A percentile compares a stretch with the other conserved stretches of the same genome.
These are phyloP conservation scores for Boeremia exigua DNA, from an alignment of 2,329 filamentous ascomycete genomes.

Conservation along the genomic window DNA sequence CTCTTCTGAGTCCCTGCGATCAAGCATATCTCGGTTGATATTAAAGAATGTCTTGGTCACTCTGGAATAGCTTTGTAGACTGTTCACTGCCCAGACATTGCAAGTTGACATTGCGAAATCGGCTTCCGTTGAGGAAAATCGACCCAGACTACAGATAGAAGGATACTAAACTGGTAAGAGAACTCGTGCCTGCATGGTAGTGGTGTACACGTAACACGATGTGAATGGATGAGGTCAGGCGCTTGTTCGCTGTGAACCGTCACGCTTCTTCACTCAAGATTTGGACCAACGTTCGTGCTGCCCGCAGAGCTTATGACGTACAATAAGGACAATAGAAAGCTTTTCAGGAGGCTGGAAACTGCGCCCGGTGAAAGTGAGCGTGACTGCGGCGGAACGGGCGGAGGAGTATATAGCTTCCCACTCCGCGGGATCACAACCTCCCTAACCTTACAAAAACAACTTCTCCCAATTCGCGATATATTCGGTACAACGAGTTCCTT, in stretches of 20 bases:
- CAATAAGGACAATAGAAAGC: background rate
- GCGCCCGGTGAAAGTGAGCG: constrained; percentile 19
- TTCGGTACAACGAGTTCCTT: background rate
- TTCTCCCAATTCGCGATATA: background rate
- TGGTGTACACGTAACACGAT: background rate
- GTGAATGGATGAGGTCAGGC: constrained; percentile 2
- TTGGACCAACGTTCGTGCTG: background rate
- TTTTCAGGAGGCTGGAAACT: background rate
- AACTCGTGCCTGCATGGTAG: background rate
- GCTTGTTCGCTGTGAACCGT: background rate
- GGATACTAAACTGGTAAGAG: too few relatives aligned
- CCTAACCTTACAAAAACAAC: constrained; percentile 15
- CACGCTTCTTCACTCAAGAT: constrained; percentile 1
- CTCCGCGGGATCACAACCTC: constrained; percentile 4
- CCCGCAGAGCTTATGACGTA: too few relatives aligned
- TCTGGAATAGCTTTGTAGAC: background rate
- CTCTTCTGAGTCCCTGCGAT: background rate
- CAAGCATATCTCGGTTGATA: background rate
- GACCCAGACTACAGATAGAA: background rate
- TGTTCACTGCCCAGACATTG: background rate
- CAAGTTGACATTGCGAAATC: background rate
- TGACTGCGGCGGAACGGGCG: constrained; percentile 16
- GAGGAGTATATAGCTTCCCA: constrained; percentile 12
- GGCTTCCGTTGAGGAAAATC: background rate
- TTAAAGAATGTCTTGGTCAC: background rate